Base-by-base conservation (phyloP, 768 basidiomycete species). In the Trametes cingulata region DNA sequence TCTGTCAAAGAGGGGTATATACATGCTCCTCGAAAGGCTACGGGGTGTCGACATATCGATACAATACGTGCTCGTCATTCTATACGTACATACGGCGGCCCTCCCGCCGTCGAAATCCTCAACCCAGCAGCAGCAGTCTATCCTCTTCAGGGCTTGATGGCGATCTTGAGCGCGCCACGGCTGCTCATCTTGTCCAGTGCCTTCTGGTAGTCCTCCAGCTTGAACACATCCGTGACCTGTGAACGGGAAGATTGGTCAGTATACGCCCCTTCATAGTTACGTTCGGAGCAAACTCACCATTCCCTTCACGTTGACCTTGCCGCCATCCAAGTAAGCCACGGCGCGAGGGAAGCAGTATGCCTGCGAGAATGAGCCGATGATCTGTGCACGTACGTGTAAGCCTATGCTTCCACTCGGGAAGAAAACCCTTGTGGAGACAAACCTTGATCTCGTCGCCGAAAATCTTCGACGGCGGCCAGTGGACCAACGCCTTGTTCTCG, bases 331-430 rank as follows among this genome's bases (percentile, higher is more conserved):
- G 73, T 95, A 95, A 3, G 88, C 91, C 19, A 96, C 85, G 1
- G 93, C 92, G 12, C 93, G 86, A 41, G 93, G 91, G 87, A 96
- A 95, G 75, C 93, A 94, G 76, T 78, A 88, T 0, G 87, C 88
- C 65, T 95, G 93, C 19, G 93, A 90, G 79, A 94, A 95, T 5
- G 93, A 95, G n/a, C 93, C 92, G 60, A 95, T 90, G 65, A 94
- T 91, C 90, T 92, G 55, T 37, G n/a, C 7, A 56, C 20, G n/a
- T 25, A 1, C 42, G 29, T 8, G 13, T 20, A 19, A 45, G 41
- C 10, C 6, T 36, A 2, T 19, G 8, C 14, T 6, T 14, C 27
- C n/a, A 17, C 12, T 24, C 39, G n/a, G 17, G 3, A 20, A 37
- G 14, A 43, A 10, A n/a, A 15, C 22, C 19, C 36, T 14, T 14